Evolutionary conservation across 1,284 basidiomycete species (phyloP), one percentile per base, ranked within the genome.

Genomic region (Ceratorhiza oryzae-sativae): DNA sequence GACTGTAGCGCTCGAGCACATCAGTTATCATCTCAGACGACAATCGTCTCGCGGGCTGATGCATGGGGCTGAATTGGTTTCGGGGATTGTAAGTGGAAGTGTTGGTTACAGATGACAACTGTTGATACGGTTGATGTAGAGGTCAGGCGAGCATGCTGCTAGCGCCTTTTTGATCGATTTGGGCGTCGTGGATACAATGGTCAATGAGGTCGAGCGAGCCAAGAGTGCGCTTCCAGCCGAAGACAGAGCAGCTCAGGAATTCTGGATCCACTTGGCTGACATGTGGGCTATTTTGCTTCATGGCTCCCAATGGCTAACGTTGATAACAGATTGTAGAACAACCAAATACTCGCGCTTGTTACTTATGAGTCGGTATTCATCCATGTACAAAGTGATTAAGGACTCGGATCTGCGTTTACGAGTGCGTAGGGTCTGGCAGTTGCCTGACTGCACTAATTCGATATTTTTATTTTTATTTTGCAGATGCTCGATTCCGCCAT

Each of bases 401-500:
- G 36, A 67, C 23, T 27, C 63, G n/a, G 32, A 65, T 20, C 18
- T 45, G 32, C 46, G 46, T 49, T 53, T 34, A 2, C 34, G 34
- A 32, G 63, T 67, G 49, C n/a, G 63, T 67, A 25, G 8, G 63
- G n/a, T 42, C n/a, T 49, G n/a, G 18, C 34, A n/a, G 10, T 55
- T n/a, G 34, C 23, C 32, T 49, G n/a, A n/a, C 27, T 25, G 3
- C 6, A 30, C 23, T 45, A 3, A 55, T 42, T 42, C 32, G n/a
- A 56, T 56, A 9, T 9, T n/a, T 56, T 56, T 30, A 5, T 4
- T 48, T 53, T 13, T 48, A n/a, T n/a, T n/a, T n/a, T n/a, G n/a
- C n/a, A 67, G 63, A 67, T 67, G 25, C 48, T 67, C 4, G 63
- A 53, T n/a, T 42, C 63, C 27, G 63, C 63, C 18, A 27, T 30